phyloP scores from a whole-genome alignment of 2,329 filamentous ascomycete genomes.

The Epichloe sylvatica region DNA sequence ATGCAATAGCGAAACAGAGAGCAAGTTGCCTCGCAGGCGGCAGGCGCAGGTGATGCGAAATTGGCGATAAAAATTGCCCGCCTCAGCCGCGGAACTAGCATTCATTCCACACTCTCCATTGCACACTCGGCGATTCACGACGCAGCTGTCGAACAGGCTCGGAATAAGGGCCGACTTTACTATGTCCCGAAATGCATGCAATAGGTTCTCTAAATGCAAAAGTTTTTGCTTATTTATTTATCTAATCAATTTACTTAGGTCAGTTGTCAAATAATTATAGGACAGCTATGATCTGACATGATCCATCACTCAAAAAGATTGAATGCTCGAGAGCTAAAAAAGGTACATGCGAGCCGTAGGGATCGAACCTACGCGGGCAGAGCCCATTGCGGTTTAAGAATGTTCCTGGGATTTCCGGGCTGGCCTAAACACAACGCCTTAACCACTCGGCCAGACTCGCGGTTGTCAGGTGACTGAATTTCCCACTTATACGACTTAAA shows the following conservation, averaged over 20 bases:
- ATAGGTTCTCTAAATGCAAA: no score
- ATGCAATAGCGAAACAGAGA: neutral
- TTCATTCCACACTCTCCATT: no score
- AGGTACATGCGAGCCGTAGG: conserved; percentile 28
- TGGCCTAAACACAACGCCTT: conserved; percentile 41
- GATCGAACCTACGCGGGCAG: conserved; percentile 37
- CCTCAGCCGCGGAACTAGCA: no score
- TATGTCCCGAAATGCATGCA: no score
- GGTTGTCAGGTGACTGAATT: neutral
- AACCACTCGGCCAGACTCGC: conserved; percentile 41
- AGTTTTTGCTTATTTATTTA: no score
- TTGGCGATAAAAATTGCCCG: neutral
- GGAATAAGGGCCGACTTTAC: no score
- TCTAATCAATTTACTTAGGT: no score
- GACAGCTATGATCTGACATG: no score
- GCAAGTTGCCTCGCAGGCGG: neutral
- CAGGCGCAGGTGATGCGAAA: neutral
- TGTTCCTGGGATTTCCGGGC: conserved; percentile 5
- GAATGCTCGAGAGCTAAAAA: neutral
- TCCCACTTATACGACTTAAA: neutral
- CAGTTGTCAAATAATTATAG: no score
- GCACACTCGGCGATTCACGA: no score
- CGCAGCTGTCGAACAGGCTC: no score
- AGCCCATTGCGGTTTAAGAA: conserved; percentile 27
- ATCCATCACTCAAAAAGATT: neutral